Base-by-base conservation (phyloP, 495 filamentous ascomycete species). In the Penicillium cinerascens region DNA sequence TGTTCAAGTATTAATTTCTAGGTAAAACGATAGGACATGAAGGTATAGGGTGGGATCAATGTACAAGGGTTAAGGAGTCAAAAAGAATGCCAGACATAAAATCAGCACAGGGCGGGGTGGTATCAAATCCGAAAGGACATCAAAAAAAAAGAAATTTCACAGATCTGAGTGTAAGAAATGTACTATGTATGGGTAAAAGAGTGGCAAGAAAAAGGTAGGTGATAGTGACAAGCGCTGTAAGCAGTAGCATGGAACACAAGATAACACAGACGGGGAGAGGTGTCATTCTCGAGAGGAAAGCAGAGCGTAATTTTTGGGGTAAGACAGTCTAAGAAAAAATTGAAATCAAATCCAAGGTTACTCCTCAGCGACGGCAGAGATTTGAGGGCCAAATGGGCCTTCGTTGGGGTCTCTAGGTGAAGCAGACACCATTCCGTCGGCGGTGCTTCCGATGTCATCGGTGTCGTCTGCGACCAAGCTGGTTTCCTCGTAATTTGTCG, bases 401-500 rank as follows among this genome's bases (percentile, higher is more conserved):
- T 64, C 61, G 10, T 69, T 60, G 7, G 55, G 37, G 6, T 69
- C 66, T 35, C 61, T 65, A 3, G 72, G 72, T 0, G 72, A 72
- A 0, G 64, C 70, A 2, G 70, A 73, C 37, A 74, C 65, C 45
- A 74, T 56, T 15, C 68, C 70, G 29, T 67, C 72, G 44, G 66
- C 69, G 7, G 68, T 75, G 51, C 71, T 74, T 35, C 75, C 72
- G 18, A 60, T 58, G 33, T 77, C 74, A 47, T 74, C 72, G 11
- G 57, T 58, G 17, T 67, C 59, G 29, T 23, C 22, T 3, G 22
- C 22, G 22, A 23, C 22, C 22, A 71, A 66, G 51, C 54, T 56
- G 18, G 61, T 54, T 11, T 61, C 57, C 22, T 73, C 72, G 47
- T 74, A 73, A 47, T 58, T 68, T 11, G 64, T 63, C 6, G 73